Evolutionary conservation across 108 stramenopile genomes (phyloP).

Genomic region (Aureococcus anophagefferens): DNA sequence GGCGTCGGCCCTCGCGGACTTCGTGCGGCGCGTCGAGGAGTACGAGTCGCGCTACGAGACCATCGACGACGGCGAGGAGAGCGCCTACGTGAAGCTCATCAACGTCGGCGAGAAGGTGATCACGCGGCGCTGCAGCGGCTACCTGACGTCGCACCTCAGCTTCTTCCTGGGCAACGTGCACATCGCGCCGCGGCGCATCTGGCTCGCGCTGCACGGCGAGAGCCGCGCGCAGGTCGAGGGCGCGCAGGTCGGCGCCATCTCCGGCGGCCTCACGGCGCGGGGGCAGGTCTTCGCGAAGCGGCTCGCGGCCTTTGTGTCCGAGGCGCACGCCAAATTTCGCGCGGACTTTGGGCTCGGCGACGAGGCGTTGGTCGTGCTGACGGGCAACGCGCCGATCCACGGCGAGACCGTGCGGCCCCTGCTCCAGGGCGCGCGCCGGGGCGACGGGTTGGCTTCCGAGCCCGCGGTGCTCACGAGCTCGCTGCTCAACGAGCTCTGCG

Average conservation of each 20-base stretch:
- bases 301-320: background rate
- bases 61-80: constrained; percentile 70
- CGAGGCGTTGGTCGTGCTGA: constrained; percentile 18
- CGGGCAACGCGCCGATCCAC: constrained; percentile 38
- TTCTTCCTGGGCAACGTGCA: constrained; percentile 44
- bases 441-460: too few relatives aligned
- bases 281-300: background rate
- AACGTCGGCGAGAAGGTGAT: constrained; percentile 74
- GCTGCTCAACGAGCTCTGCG: constrained; percentile 39
- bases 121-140: constrained; percentile 29
- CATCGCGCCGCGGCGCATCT: constrained; percentile 33
- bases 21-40: constrained; percentile 63
- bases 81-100: constrained; percentile 77
- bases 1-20: constrained; percentile 58
- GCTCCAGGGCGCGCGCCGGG: background rate
- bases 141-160: constrained; percentile 29
- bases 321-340: too few relatives aligned
- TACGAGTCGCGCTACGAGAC: constrained; percentile 87
- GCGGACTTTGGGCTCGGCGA: too few relatives aligned
- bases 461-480: constrained; percentile 15
- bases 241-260: background rate
- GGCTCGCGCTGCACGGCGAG: background rate
- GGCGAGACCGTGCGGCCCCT: constrained; percentile 4
- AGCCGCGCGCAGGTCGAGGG: background rate
- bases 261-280: constrained; percentile 7